phyloP scores from a whole-genome alignment of 1,284 basidiomycete genomes.

The Microstroma glucosiphilum region DNA sequence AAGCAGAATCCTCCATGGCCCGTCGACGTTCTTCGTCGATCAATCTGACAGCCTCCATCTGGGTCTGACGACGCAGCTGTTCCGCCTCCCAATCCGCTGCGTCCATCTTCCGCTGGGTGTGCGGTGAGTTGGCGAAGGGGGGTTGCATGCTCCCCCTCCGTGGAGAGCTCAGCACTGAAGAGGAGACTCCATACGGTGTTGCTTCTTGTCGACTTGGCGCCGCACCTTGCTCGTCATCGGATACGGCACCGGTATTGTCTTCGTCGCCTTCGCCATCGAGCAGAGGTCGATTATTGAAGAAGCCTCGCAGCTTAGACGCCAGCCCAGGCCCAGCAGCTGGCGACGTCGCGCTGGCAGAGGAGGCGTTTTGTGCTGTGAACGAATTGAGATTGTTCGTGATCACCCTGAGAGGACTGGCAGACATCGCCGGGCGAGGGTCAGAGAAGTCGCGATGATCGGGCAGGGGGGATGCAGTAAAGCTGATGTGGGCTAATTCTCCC shows the following conservation, averaged over 20 bases:
- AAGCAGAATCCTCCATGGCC: conserved; percentile 13
- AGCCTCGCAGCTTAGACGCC: not conserved
- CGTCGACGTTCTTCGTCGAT: conserved; percentile 37
- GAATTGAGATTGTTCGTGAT: too few relatives aligned
- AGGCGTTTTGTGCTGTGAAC: not conserved
- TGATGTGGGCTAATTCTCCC: too few relatives aligned
- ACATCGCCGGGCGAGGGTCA: too few relatives aligned
- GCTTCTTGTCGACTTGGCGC: not conserved
- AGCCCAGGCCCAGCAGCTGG: conserved; percentile 1
- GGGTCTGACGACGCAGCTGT: conserved; percentile 31
- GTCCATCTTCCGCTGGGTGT: not conserved
- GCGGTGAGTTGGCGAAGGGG: not conserved
- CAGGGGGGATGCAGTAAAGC: too few relatives aligned
- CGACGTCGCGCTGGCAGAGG: not conserved
- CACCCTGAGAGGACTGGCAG: too few relatives aligned
- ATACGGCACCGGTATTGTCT: not conserved
- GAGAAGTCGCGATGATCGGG: too few relatives aligned
- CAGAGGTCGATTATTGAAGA: not conserved
- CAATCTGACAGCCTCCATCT: conserved; percentile 34
- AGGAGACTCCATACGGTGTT: conserved; percentile 6
- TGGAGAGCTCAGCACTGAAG: conserved; percentile 25
- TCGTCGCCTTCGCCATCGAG: not conserved
- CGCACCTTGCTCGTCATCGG: not conserved
- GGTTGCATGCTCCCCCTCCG: conserved; percentile 16
- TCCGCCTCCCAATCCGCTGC: conserved; percentile 21